Evolutionary conservation across 768 basidiomycete genomes (phyloP), one percentile per base, ranked within the genome.

Genomic region (Termitomyces sp.): DNA sequence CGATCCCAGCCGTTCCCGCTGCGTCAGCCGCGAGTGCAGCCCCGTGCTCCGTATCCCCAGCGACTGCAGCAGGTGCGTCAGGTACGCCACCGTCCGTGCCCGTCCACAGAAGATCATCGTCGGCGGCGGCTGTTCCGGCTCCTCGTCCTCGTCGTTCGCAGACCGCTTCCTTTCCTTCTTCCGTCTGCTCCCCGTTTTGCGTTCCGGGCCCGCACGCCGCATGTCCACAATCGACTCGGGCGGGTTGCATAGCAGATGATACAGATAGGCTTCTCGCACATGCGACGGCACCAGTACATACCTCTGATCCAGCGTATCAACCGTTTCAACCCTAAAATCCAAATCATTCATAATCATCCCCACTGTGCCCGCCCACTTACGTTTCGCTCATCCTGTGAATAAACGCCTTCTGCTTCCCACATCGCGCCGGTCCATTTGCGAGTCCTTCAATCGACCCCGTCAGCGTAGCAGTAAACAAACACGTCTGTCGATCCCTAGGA

Each of bases 251-350:
- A 99, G 83, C 35, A 99, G 77, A 70, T 98, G 76, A 70, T 86
- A 94, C 11, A 98, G 83, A 72, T 98, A 98, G 19, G 82, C 74
- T 73, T 99, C 97, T 56, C 95, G 87, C 47, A 98, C 86, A 68
- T 98, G 94, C 0, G 93, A 95, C 3, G 97, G 96, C 43, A 96
- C 86, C 57, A 99, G 87, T 59, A 98, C 71, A 69, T 94, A 99
- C 63, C 85, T 76, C 63, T 99, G 97, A 62, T 89, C 86, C 54
- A 99, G 74, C 2, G 87, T 91, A 26, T 84, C 81, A 3, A 23
- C 23, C 23, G 96, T 98, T 68, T 96, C 89, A 21, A 91, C 80
- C 28, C 95, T 97, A 48, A 57, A 56, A 58, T 53, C 65, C 58
- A 38, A 38, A 33, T 28, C 37, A 33, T 33, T 31, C 1, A 9